A percentile compares a stretch with the other conserved stretches of the same genome.
Conservation (phyloP, 2,329 filamentous ascomycete genomes). For the Paraphaeosphaeria minitans region DNA sequence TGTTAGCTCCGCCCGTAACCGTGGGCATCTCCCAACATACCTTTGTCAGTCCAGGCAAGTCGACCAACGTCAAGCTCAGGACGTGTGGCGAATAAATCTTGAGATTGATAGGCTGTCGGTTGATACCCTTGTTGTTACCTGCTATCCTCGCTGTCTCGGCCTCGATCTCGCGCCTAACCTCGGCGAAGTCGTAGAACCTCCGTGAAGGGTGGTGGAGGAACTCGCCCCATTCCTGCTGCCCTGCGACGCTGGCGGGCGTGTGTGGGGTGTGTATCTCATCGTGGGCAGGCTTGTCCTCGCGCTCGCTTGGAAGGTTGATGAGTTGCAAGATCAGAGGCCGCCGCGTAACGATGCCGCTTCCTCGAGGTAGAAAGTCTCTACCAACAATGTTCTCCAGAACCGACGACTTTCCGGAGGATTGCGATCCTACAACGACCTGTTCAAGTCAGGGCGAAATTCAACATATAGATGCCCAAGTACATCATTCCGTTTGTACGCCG, state of each 20-base stretch:
- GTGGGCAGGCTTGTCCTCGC: conserved; percentile 69
- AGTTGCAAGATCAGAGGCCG: conserved; percentile 95
- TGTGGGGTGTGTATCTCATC: conserved; percentile 74
- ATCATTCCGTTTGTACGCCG: conserved; percentile 19
- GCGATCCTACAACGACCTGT: conserved; percentile 97
- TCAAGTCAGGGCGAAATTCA: conserved; percentile 19
- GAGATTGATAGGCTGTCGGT: conserved; percentile 94
- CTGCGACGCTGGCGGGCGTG: conserved; percentile 73
- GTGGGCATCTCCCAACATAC: conserved; percentile 51
- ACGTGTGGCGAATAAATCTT: conserved; percentile 98
- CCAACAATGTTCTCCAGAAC: conserved; percentile 99
- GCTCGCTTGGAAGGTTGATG: conserved; percentile 86
- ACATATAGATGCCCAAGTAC: background rate
- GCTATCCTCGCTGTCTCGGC: conserved; percentile 94
- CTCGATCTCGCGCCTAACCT: conserved; percentile 96
- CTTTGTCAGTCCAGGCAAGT: conserved; percentile 95
- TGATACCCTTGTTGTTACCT: conserved; percentile 98
- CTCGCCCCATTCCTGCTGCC: conserved; percentile 82
- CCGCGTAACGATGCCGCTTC: conserved; percentile 94
- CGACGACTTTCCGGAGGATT: conserved; percentile 97
- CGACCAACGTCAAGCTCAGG: conserved; percentile 92
- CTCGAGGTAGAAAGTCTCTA: conserved; percentile 93
- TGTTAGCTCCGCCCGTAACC: conserved; percentile 30
- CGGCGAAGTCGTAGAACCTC: conserved; percentile 86
- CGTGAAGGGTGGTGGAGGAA: conserved; percentile 94